Percentiles rank a stretch among this genome's conserved stretches.
Evolutionary conservation across 495 filamentous ascomycete genomes (phyloP).

Genomic region (Lineolata rhizophorae): DNA sequence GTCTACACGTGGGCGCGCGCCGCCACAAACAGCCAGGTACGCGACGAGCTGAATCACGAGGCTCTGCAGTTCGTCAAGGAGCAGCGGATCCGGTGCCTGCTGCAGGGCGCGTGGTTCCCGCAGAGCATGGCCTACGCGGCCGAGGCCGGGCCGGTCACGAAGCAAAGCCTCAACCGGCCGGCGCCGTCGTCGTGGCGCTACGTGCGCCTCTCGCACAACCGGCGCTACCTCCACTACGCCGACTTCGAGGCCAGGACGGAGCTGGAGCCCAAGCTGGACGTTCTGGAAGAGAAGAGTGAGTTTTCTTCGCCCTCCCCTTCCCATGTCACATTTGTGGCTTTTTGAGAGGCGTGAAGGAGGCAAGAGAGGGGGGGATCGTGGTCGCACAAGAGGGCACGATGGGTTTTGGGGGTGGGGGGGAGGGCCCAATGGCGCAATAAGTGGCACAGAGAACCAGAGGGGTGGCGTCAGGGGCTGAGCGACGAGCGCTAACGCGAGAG

Average conservation of each 20-base stretch:
- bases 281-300: constrained; percentile 53
- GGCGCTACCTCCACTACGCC: constrained; percentile 77
- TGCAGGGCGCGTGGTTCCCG: constrained; percentile 81
- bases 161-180: constrained; percentile 18
- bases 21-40: constrained; percentile 36
- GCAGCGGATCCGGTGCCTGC: constrained; percentile 78
- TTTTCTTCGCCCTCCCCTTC: constrained; percentile 1
- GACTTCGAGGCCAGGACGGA: constrained; percentile 49
- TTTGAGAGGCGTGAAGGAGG: no score
- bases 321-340: no score
- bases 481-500: no score
- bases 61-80: constrained; percentile 91
- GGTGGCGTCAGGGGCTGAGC: no score
- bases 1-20: not conserved
- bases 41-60: constrained; percentile 83
- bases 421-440: not conserved
- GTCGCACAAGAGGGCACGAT: not conserved
- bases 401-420: constrained; percentile 2
- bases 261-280: constrained; percentile 48
- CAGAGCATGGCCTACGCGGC: constrained; percentile 23
- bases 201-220: constrained; percentile 76
- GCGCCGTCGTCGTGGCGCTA: constrained; percentile 43
- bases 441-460: no score
- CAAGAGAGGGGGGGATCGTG: no score
- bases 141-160: constrained; percentile 17